Evolutionary conservation across 2,329 filamentous ascomycete genomes (phyloP).

Genomic region (Fusarium neocosmosporiellum): DNA sequence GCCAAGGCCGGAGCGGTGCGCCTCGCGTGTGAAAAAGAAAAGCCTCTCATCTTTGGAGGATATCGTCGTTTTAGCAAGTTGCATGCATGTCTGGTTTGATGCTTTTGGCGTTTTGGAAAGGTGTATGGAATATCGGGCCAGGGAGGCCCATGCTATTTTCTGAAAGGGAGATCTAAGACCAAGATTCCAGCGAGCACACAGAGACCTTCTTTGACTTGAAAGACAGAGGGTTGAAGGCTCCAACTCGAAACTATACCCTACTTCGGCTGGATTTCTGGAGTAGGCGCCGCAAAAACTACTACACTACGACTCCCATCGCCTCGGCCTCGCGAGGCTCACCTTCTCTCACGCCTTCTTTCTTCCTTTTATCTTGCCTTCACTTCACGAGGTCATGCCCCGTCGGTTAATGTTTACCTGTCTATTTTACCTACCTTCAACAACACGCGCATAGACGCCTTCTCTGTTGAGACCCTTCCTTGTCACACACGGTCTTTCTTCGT

Average conservation of each 20-base stretch:
- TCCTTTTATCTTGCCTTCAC: conserved; percentile 34
- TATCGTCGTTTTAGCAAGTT: conserved; percentile 44
- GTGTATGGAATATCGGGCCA: conserved; percentile 39
- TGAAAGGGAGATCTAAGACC: conserved; percentile 23
- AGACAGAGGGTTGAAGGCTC: conserved; percentile 19
- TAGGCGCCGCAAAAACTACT: conserved; percentile 12
- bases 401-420: conserved; percentile 51
- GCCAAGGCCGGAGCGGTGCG: conserved; percentile 59
- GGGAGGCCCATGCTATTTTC: conserved; percentile 33
- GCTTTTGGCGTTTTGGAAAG: conserved; percentile 53
- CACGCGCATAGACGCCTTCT: conserved; percentile 29
- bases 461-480: conserved; percentile 20
- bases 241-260: conserved; percentile 29
- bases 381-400: conserved; percentile 50
- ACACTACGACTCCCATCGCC: conserved; percentile 11
- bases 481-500: conserved; percentile 27
- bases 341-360: conserved; percentile 20
- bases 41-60: conserved; percentile 17
- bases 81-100: conserved; percentile 43
- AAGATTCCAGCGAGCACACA: conserved; percentile 22
- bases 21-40: conserved; percentile 59
- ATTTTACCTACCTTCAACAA: conserved; percentile 31
- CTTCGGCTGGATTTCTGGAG: conserved; percentile 38
- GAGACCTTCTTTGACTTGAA: conserved; percentile 10
- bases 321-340: conserved; percentile 11